phyloP scores from a whole-genome alignment of 2,329 filamentous ascomycete genomes.

The Penicillium hesseltinei region DNA sequence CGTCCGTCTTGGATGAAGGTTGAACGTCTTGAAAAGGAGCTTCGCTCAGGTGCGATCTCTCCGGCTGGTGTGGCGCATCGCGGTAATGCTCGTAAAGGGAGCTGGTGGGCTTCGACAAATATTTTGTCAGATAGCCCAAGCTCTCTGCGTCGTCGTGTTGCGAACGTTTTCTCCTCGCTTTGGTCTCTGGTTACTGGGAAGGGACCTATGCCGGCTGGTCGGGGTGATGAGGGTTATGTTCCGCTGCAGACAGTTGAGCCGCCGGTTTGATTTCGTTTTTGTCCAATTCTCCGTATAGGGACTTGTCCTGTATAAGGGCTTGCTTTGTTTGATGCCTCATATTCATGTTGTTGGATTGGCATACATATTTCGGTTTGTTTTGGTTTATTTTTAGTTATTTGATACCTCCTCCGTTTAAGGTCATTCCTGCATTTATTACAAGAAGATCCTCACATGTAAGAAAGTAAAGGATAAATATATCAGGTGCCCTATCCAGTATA shows the following conservation, averaged over 20 bases:
- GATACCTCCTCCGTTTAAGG: constrained; percentile 18
- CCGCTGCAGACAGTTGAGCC: constrained; percentile 47
- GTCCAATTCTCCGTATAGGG: not conserved
- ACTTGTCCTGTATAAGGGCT: not conserved
- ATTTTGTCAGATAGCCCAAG: constrained; percentile 22
- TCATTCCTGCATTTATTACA: constrained; percentile 2
- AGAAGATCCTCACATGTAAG: not conserved
- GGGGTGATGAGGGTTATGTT: constrained; percentile 44
- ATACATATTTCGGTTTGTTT: not conserved
- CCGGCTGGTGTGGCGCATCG: constrained; percentile 6
- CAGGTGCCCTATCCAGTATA: not conserved
- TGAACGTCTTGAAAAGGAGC: constrained; percentile 60
- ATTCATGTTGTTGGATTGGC: not conserved
- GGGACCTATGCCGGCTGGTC: constrained; percentile 18
- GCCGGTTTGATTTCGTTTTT: constrained; percentile 19
- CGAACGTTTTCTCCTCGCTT: constrained; percentile 19
- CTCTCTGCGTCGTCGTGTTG: constrained; percentile 20
- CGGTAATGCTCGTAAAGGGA: constrained; percentile 20
- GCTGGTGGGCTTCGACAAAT: constrained; percentile 34
- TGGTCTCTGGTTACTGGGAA: constrained; percentile 33
- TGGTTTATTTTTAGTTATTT: constrained; percentile 1
- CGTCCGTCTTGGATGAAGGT: constrained; percentile 84
- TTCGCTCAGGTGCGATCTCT: constrained; percentile 31
- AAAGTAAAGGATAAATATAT: too few relatives aligned
- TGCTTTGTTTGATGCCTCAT: constrained; percentile 1